phyloP scores from a whole-genome alignment of 306 rosid genomes.

The Cucurbita argyrosperma region DNA sequence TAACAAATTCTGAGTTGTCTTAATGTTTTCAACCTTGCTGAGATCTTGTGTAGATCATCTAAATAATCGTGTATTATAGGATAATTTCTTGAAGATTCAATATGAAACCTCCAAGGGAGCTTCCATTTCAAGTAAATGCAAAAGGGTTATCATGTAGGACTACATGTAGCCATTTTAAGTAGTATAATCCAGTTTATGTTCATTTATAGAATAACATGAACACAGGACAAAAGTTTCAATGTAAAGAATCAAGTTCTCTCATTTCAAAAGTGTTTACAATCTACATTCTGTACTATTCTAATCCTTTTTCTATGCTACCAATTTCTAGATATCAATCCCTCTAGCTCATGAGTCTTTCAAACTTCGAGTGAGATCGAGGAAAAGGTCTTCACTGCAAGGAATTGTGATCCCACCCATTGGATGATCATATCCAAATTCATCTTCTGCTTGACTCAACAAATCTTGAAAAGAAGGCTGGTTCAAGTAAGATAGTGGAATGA shows the following conservation, averaged over 20 bases:
- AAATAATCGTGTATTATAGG: too few relatives aligned
- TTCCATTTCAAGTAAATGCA: too few relatives aligned
- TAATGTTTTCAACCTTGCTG: too few relatives aligned
- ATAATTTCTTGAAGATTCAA: too few relatives aligned
- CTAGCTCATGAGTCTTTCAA: background rate
- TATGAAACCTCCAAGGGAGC: too few relatives aligned
- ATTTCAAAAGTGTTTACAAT: background rate
- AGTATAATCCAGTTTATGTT: background rate
- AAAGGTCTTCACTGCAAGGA: slow-evolving; percentile 5
- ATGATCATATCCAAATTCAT: slow-evolving; percentile 27
- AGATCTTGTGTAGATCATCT: too few relatives aligned
- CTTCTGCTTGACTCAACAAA: slow-evolving; percentile 9
- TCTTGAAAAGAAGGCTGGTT: slow-evolving; percentile 22
- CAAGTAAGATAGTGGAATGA: slow-evolving; percentile 21
- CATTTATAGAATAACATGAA: background rate
- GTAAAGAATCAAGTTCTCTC: background rate
- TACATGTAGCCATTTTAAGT: background rate
- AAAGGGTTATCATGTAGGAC: background rate
- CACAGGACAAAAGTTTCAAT: background rate
- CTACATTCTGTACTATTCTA: background rate
- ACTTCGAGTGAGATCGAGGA: background rate
- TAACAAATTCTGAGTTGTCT: too few relatives aligned
- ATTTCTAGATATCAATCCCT: background rate
- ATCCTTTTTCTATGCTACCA: background rate
- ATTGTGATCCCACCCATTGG: slow-evolving; percentile 25